Evolutionary conservation across 2,329 filamentous ascomycete species (phyloP).

Genomic region (Drechslera avenae): DNA sequence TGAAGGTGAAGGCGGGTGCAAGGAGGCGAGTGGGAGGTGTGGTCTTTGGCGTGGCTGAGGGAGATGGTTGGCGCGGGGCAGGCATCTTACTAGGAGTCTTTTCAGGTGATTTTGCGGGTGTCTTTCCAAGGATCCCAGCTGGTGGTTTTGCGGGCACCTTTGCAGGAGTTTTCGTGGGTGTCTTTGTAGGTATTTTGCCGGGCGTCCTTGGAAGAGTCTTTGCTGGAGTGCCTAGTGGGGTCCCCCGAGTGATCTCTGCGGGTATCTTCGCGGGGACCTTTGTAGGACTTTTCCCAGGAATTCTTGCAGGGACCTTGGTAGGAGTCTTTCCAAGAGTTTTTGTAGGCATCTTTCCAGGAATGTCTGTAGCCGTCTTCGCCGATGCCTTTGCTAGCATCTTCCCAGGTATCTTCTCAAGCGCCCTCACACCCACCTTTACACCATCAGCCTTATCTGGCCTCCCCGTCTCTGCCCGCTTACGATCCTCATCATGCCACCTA

Average conservation of each 20-base stretch:
- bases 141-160: background rate
- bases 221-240: background rate
- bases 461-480: background rate
- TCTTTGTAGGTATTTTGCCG: too few species aligned
- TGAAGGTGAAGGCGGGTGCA: background rate
- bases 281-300: background rate
- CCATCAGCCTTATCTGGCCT: background rate
- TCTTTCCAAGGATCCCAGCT: too few species aligned
- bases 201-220: too few species aligned
- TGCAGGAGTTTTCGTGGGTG: background rate
- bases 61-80: background rate
- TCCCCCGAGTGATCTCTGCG: too few species aligned
- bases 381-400: background rate
- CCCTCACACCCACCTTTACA: background rate
- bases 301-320: background rate
- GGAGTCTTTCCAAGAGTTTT: background rate
- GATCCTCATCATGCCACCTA: constrained; percentile 20
- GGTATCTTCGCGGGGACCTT: too few species aligned
- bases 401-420: constrained; percentile 1
- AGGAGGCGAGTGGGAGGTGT: background rate
- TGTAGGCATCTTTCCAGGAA: background rate
- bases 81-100: background rate
- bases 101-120: background rate
- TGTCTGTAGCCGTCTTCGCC: background rate
- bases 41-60: background rate